Base-by-base conservation (phyloP, 2,329 filamentous ascomycete species). In the Hypoxylon sp. region DNA sequence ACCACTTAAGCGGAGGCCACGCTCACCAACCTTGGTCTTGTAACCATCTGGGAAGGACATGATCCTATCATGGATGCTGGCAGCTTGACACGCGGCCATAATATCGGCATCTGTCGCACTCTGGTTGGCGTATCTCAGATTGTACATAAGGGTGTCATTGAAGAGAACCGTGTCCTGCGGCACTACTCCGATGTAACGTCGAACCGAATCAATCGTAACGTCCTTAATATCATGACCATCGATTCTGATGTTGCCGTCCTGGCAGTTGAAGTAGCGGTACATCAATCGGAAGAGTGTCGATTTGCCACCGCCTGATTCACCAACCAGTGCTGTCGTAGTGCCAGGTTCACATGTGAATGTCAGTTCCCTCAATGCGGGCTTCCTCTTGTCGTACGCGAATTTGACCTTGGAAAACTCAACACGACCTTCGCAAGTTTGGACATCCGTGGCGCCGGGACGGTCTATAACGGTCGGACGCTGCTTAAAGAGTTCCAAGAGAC, bases 81-180 rank as follows among this genome's bases (percentile, higher is more conserved):
- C 91, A 16, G 91, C 91, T 56, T 83, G 82, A 70, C 91, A 96
- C 8, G 92, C 92, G 32, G 83, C 84, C 64, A 85, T 89, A 2
- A 96, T 86, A 19, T 96, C 86, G 61, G 93, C 88, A 51, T 95
- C 87, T 0, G 88, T 89, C 7, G 88, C 91, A 19, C 81, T 72
- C 31, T 90, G 89, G 59, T 93, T 93, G 52, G 92, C 91, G 68
- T 97, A 96, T 69, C 86, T 88, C 55, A 97, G 77, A 67, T 97
- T 97, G 75, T 96, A 96, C 90, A 96, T 94, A 57, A 97, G 76
- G 1, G 89, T 88, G 70, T 96, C 92, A 69, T 96, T 96, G 80
- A 97, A 97, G 32, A 97, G 78, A 4, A 96, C 89, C 3, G 93
- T 97, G 65, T 99, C 94, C 71, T 99, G 94, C 1, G 94, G 94